Conservation (phyloP, 2,329 filamentous ascomycete genomes). For the Xylariaceae sp. region DNA sequence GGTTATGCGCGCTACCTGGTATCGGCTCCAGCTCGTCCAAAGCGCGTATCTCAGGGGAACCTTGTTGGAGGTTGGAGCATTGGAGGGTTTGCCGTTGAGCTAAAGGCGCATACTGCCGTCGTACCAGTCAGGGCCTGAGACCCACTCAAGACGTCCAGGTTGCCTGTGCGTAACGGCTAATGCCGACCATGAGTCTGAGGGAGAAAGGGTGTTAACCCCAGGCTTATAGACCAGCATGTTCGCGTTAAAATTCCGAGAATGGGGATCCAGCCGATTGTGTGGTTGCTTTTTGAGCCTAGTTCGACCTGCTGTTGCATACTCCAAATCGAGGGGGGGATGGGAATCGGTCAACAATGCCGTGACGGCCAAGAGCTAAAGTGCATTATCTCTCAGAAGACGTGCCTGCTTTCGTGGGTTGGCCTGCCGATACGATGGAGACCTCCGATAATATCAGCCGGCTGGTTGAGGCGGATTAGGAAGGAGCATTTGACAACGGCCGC, state of each 20-base stretch:
- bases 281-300: slow-evolving; percentile 4
- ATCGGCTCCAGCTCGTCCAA: slow-evolving; percentile 6
- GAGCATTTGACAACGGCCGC: slow-evolving; percentile 15
- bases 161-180: no score
- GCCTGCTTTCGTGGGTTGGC: slow-evolving; percentile 10
- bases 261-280: no score
- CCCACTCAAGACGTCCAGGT: no score
- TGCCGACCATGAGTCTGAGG: no score
- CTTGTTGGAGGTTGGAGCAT: neutral
- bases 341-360: slow-evolving; percentile 7
- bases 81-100: no score
- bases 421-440: slow-evolving; percentile 11
- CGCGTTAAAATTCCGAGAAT: no score
- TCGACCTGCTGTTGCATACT: slow-evolving; percentile 5
- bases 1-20: slow-evolving; percentile 6
- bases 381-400: slow-evolving; percentile 10
- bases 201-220: no score
- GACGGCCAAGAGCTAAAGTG: slow-evolving; percentile 2
- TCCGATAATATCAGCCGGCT: slow-evolving; percentile 14
- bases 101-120: no score
- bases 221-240: no score
- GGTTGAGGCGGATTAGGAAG: slow-evolving; percentile 22
- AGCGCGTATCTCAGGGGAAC: neutral
- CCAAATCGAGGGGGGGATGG: slow-evolving; percentile 2
- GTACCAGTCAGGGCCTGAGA: no score